Conservation (phyloP, 2,329 filamentous ascomycete species). For the Alternaria sp. region DNA sequence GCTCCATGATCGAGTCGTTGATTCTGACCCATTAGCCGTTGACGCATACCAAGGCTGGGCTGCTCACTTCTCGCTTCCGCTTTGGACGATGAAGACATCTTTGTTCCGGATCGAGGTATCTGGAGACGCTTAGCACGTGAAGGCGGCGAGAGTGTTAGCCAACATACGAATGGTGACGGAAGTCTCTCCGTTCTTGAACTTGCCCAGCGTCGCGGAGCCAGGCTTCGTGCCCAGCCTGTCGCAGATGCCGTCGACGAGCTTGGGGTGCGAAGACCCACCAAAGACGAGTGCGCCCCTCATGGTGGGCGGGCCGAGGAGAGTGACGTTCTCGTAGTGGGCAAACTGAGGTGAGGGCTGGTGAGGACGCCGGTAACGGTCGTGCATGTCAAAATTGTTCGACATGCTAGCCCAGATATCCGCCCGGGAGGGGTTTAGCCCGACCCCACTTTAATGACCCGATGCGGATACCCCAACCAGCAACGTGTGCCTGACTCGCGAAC, state of each 20-base stretch:
- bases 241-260: slow-evolving; percentile 69
- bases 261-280: slow-evolving; percentile 69
- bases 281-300: slow-evolving; percentile 74
- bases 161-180: slow-evolving; percentile 68
- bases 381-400: slow-evolving; percentile 32
- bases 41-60: slow-evolving; percentile 6
- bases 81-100: slow-evolving; percentile 98
- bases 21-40: slow-evolving; percentile 61
- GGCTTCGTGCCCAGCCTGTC: slow-evolving; percentile 68
- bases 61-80: slow-evolving; percentile 77
- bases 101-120: slow-evolving; percentile 84
- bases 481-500: slow-evolving; percentile 14
- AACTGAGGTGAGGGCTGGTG: slow-evolving; percentile 25
- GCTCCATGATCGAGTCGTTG: slow-evolving; percentile 99
- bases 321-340: slow-evolving; percentile 37
- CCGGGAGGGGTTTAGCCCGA: slow-evolving; percentile 6
- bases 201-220: slow-evolving; percentile 66
- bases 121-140: slow-evolving; percentile 35
- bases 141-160: slow-evolving; percentile 1
- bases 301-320: slow-evolving; percentile 46
- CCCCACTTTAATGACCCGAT: slow-evolving; percentile 8
- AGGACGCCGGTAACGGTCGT: slow-evolving; percentile 15
- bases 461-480: not conserved
- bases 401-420: slow-evolving; percentile 20
- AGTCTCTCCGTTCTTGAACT: slow-evolving; percentile 74